These are phyloP conservation scores for Arctium minus DNA, from an alignment of 129 eudicot genomes.

Conservation along the genomic window DNA sequence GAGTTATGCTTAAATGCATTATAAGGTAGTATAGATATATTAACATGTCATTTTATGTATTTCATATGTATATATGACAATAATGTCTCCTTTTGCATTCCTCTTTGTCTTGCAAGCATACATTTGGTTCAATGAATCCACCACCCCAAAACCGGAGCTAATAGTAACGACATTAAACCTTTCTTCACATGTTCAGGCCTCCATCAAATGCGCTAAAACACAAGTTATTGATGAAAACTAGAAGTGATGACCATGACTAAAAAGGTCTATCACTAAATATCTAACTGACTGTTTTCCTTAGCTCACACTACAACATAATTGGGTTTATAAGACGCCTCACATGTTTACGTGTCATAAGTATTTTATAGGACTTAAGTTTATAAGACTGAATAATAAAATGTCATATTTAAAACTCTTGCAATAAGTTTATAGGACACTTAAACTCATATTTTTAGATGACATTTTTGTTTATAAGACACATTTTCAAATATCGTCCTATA, in stretches of 20 bases:
- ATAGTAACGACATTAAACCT: constrained; percentile 37
- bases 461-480: too few species aligned
- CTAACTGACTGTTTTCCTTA: too few species aligned
- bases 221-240: constrained; percentile 25
- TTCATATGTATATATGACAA: constrained; percentile 2
- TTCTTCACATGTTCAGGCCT: constrained; percentile 51
- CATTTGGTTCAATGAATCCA: constrained; percentile 37
- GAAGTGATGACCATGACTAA: constrained; percentile 52
- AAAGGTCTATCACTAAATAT: constrained; percentile 35
- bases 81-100: constrained; percentile 17
- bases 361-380: too few species aligned
- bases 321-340: too few species aligned
- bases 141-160: constrained; percentile 39
- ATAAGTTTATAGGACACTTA: too few species aligned
- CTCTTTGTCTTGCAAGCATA: constrained; percentile 20
- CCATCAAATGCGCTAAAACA: constrained; percentile 34
- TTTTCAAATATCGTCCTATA: too few species aligned
- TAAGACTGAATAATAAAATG: too few species aligned
- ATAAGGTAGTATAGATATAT: background rate
- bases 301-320: too few species aligned
- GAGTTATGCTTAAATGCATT: too few species aligned
- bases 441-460: too few species aligned
- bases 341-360: too few species aligned
- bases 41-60: background rate
- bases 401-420: too few species aligned